Evolutionary conservation across 148 eudicot species (phyloP).

Genomic region (Camellia lanceoleosa): DNA sequence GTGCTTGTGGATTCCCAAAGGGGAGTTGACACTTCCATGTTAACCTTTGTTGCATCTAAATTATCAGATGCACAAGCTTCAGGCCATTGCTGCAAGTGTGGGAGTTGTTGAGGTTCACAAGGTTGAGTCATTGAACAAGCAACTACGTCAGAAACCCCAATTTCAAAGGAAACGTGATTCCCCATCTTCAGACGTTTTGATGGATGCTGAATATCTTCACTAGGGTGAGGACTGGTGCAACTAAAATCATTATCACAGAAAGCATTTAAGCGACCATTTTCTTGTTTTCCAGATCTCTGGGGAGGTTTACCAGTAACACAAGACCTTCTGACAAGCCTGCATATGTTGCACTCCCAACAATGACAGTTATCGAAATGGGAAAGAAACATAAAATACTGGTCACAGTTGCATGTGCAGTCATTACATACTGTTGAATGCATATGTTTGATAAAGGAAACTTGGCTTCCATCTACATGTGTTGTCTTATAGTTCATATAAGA

Average conservation of each 20-base stretch:
- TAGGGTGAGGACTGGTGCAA: slow-evolving; percentile 7
- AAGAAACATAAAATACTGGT: slow-evolving; percentile 24
- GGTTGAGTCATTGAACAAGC: slow-evolving; percentile 24
- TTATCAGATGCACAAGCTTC: background rate
- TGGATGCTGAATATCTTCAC: slow-evolving; percentile 25
- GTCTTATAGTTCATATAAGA: slow-evolving; percentile 34
- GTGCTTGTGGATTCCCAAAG: background rate
- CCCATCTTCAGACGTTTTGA: slow-evolving; percentile 41
- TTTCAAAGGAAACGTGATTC: slow-evolving; percentile 15
- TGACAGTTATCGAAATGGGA: slow-evolving; percentile 53
- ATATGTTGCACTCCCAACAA: slow-evolving; percentile 34
- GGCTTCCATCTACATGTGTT: slow-evolving; percentile 18
- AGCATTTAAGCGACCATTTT: background rate
- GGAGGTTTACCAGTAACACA: slow-evolving; percentile 16
- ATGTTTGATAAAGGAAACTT: slow-evolving; percentile 33
- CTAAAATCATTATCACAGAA: slow-evolving; percentile 10
- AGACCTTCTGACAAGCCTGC: slow-evolving; percentile 38
- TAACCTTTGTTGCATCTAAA: background rate
- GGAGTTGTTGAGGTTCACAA: slow-evolving; percentile 21
- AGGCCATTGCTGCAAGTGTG: slow-evolving; percentile 2
- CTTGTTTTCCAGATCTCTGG: slow-evolving; percentile 16
- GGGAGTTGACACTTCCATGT: background rate
- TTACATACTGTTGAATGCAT: slow-evolving; percentile 47
- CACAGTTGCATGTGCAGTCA: slow-evolving; percentile 39
- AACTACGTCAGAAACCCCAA: slow-evolving; percentile 20